Percentiles rank a stretch among this genome's conserved stretches.
phyloP scores from a whole-genome alignment of 2,329 filamentous ascomycete genomes.

The Colletotrichum falcatum region DNA sequence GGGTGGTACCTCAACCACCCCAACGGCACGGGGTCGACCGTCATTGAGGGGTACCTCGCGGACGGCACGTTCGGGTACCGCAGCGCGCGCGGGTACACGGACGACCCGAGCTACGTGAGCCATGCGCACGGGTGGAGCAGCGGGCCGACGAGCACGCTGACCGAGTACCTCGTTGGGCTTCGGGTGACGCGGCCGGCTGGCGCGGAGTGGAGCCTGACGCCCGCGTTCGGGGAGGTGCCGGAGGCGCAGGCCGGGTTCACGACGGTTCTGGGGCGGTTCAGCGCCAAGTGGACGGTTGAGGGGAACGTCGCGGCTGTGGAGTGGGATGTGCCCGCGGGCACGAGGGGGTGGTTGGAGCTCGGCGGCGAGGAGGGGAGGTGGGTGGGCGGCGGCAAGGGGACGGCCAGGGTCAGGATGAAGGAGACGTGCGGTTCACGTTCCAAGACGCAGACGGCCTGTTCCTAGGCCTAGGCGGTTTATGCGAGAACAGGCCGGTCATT shows the following conservation, averaged over 20 bases:
- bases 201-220: slow-evolving; percentile 34
- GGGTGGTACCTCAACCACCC: slow-evolving; percentile 70
- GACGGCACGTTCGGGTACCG: slow-evolving; percentile 71
- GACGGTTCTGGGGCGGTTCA: slow-evolving; percentile 35
- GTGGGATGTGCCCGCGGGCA: slow-evolving; percentile 37
- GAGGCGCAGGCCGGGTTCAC: slow-evolving; percentile 40
- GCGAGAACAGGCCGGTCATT: too few relatives aligned
- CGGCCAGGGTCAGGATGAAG: background rate
- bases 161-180: slow-evolving; percentile 57
- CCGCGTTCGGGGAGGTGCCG: slow-evolving; percentile 31
- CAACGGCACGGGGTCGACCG: slow-evolving; percentile 68
- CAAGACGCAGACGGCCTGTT: background rate
- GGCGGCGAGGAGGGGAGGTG: slow-evolving; percentile 23
- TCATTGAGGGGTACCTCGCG: slow-evolving; percentile 68
- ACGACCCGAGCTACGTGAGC: slow-evolving; percentile 60
- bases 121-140: slow-evolving; percentile 64
- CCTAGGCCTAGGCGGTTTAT: too few relatives aligned
- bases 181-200: slow-evolving; percentile 36
- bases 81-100: slow-evolving; percentile 61
- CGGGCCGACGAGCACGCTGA: slow-evolving; percentile 60
- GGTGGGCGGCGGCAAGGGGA: slow-evolving; percentile 32
- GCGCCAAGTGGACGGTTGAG: slow-evolving; percentile 26
- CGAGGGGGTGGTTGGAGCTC: slow-evolving; percentile 36
- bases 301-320: slow-evolving; percentile 27
- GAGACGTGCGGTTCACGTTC: background rate